phyloP scores from a whole-genome alignment of 1,139 yeast species.

The Sugiyamaella castrensis region DNA sequence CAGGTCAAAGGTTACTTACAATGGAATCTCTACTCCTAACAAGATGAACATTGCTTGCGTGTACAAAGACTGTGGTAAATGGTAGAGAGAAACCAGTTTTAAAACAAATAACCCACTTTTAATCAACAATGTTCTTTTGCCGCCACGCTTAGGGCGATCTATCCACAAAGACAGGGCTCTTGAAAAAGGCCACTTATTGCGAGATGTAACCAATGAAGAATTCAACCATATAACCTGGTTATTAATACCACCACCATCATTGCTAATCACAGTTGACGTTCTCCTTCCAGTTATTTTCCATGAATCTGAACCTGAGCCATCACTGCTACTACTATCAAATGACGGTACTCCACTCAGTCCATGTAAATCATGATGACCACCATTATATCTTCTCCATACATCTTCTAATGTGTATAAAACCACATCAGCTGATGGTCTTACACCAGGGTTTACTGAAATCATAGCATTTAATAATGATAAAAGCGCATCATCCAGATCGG shows the following conservation, averaged over 20 bases:
- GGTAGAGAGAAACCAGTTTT: conserved; percentile 4
- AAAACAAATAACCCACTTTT: conserved; percentile 3
- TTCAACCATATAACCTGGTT: background rate
- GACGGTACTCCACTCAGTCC: too few species aligned
- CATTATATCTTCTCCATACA: background rate
- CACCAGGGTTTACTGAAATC: conserved; percentile 38
- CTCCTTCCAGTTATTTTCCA: too few species aligned
- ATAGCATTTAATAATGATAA: conserved; percentile 41
- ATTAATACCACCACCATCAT: too few species aligned
- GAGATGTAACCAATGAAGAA: conserved; percentile 2
- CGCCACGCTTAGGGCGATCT: background rate
- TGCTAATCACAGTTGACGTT: too few species aligned
- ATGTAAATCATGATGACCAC: too few species aligned
- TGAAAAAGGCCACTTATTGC: background rate
- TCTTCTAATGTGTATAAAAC: conserved; percentile 35
- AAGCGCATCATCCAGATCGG: conserved; percentile 43
- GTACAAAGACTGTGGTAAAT: background rate
- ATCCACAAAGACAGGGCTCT: background rate
- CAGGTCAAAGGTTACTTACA: background rate
- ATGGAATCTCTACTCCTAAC: conserved; percentile 13
- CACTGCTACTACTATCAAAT: too few species aligned
- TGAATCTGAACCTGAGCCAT: too few species aligned
- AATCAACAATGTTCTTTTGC: background rate
- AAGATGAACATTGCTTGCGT: conserved; percentile 5
- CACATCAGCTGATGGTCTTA: conserved; percentile 47